Evolutionary conservation across 331 rosid genomes (phyloP), one percentile per base, ranked within the genome.

Genomic region (Prunus yedoensis): DNA sequence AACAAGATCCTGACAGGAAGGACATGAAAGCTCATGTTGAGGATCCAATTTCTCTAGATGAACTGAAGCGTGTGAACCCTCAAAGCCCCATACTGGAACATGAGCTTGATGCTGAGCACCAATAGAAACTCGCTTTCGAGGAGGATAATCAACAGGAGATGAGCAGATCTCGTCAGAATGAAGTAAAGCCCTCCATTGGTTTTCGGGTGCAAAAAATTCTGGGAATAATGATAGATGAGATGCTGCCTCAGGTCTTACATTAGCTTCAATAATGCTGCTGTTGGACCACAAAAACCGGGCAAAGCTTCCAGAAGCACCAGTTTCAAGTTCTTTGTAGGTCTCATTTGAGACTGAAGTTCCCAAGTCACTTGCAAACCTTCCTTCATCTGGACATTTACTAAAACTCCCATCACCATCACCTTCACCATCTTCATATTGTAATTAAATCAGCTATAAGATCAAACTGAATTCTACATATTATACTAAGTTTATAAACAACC

Each of bases 21-120:
- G 25, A 25, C 28, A 21, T 71, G 50, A 54, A 21, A 4, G 14
- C 14, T 32, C 16, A 32, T 3, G 57, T 57, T 8, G 75, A 71
- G 52, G 25, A 77, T 65, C 52, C 0, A 66, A 56, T 46, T 49
- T 16, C 15, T 15, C 72, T 50, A 25, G 72, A 72, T 49, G 45
- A 71, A 32, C 58, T 15, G 74, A 68, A 74, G 82, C 23, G 73
- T 68, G 60, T 35, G 71, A 71, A 78, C 53, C 65, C 71, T 52
- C 77, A 16, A 23, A 64, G 77, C 68, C 68, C 78, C 81, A 79
- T 27, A 67, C 79, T 65, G 84, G 76, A 76, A 83, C 77, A 68
- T 23, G 62, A 43, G 74, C 81, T 76, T 83, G 87, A 66, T 83
- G 81, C 68, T 66, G 73, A 30, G 79, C 84, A n/a, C 87, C 87